Conservation (phyloP, 2,329 filamentous ascomycete species). For the Cladophialophora bantiana region DNA sequence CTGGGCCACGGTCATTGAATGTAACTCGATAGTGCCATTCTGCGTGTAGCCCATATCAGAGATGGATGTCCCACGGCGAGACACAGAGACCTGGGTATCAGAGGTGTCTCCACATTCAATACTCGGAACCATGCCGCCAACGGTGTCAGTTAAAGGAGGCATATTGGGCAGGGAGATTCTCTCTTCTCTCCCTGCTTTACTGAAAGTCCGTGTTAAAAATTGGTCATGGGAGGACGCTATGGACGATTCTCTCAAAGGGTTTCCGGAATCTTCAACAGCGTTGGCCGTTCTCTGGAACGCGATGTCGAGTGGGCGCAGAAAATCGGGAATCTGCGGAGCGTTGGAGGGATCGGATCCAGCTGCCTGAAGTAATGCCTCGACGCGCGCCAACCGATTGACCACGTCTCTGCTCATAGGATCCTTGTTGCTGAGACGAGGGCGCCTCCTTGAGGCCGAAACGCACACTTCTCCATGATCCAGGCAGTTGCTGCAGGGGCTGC, state of each 20-base stretch:
- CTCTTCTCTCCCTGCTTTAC: neutral
- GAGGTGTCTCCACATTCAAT: neutral
- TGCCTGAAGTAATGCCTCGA: conserved; percentile 3
- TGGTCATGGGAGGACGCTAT: neutral
- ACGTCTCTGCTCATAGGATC: neutral
- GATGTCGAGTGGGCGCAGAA: conserved; percentile 2
- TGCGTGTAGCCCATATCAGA: neutral
- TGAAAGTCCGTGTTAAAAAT: neutral
- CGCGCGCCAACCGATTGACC: neutral
- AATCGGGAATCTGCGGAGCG: neutral
- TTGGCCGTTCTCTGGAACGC: neutral
- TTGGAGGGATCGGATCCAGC: neutral
- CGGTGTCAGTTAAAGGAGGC: neutral
- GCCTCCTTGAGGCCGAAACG: conserved; percentile 2
- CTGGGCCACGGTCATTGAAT: neutral
- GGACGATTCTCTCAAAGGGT: neutral
- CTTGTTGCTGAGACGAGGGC: conserved; percentile 3
- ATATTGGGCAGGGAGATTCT: neutral
- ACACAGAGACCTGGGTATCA: neutral
- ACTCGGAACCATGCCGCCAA: neutral
- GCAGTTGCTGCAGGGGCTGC: conserved; percentile 11
- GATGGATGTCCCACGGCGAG: neutral
- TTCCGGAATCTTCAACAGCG: neutral
- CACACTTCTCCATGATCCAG: conserved; percentile 4
- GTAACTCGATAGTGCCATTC: neutral